These are phyloP conservation scores for Pythium aquatile DNA, from an alignment of 352 stramenopile genomes.

Conservation along the genomic window DNA sequence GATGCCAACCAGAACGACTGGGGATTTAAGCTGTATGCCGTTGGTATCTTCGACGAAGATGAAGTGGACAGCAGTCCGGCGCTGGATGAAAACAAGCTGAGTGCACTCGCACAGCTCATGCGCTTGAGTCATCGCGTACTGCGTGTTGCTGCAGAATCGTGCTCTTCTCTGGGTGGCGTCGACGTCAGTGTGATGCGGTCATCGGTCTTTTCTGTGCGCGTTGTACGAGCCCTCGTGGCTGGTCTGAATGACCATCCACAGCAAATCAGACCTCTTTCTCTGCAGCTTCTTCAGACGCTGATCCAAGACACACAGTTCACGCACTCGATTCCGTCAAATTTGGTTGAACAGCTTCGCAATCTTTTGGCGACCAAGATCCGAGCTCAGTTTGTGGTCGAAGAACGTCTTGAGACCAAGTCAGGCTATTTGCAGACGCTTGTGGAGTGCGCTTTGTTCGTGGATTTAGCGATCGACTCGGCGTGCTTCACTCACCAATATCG, in stretches of 20 bases:
- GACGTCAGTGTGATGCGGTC: background rate
- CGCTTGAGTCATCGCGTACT: slow-evolving; percentile 24
- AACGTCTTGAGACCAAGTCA: slow-evolving; percentile 53
- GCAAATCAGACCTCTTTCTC: slow-evolving; percentile 35
- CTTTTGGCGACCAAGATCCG: slow-evolving; percentile 50
- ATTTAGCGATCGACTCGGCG: slow-evolving; percentile 50
- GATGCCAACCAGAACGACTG: slow-evolving; percentile 85
- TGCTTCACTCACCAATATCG: slow-evolving; percentile 26
- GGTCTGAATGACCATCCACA: slow-evolving; percentile 31
- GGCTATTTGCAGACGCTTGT: slow-evolving; percentile 58
- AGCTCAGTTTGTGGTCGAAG: slow-evolving; percentile 47
- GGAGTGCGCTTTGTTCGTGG: slow-evolving; percentile 54
- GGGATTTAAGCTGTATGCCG: slow-evolving; percentile 85
- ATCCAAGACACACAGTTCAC: slow-evolving; percentile 35
- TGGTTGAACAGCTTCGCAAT: slow-evolving; percentile 42
- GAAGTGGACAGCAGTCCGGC: background rate
- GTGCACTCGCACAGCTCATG: slow-evolving; percentile 14
- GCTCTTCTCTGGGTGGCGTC: background rate
- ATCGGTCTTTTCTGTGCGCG: slow-evolving; percentile 6
- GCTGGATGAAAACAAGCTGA: background rate
- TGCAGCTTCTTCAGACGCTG: slow-evolving; percentile 47
- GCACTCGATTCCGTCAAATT: slow-evolving; percentile 33
- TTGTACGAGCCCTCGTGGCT: background rate
- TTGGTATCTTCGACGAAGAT: slow-evolving; percentile 53
- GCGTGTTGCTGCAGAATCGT: slow-evolving; percentile 10